phyloP scores from a whole-genome alignment of 225 moss, liverwort and hornwort species.

The Bryoerythrophyllum caledonicum region DNA sequence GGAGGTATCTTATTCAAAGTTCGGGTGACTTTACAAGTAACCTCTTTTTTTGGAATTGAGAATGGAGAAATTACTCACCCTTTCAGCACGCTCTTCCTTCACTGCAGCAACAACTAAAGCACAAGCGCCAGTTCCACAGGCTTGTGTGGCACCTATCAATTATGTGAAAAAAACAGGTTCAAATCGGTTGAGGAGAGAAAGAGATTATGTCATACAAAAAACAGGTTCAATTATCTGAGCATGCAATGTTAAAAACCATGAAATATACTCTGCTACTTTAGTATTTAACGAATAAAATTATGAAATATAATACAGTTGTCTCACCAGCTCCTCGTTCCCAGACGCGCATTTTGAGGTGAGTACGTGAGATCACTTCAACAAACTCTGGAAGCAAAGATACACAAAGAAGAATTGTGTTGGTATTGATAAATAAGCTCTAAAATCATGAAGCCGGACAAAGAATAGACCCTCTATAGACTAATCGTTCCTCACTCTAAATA shows the following conservation, averaged over 20 bases:
- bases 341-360: constrained; percentile 90
- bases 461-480: neutral
- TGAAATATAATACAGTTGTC: neutral
- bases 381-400: constrained; percentile 60
- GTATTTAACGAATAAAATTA: neutral
- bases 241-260: neutral
- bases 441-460: neutral
- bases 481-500: no score
- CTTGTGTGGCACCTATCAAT: constrained; percentile 79
- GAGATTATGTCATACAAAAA: neutral
- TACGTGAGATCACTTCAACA: constrained; percentile 79
- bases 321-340: constrained; percentile 99
- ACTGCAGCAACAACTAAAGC: constrained; percentile 94
- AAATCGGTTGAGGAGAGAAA: neutral
- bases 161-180: constrained; percentile 1
- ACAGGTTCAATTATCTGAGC: neutral
- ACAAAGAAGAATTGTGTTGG: neutral
- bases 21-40: no score
- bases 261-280: neutral
- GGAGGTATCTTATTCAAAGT: no score
- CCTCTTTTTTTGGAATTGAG: neutral
- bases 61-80: constrained; percentile 40
- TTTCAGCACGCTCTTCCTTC: constrained; percentile 81
- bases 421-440: constrained; percentile 4
- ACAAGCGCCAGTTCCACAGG: constrained; percentile 99